Percentiles rank a stretch among this genome's conserved stretches.
phyloP scores from a whole-genome alignment of 140 eudicot genomes.

The Cichorium intybus region DNA sequence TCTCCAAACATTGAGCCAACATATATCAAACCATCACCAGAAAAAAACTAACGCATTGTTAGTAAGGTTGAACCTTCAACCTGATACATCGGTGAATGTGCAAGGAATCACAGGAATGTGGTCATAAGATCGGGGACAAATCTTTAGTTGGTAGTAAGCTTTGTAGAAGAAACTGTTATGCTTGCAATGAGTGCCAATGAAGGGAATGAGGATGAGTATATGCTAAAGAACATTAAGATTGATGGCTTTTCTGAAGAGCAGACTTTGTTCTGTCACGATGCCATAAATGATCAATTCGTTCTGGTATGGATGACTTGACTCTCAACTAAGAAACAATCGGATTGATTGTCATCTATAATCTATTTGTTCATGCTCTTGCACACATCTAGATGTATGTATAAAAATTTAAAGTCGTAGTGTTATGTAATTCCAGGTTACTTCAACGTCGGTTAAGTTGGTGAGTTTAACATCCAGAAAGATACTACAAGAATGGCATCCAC shows the following conservation, averaged over 20 bases:
- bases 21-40: conserved; percentile 87
- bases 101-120: conserved; percentile 99
- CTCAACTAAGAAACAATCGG: neutral
- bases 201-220: conserved; percentile 3
- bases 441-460: conserved; percentile 77
- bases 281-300: conserved; percentile 73
- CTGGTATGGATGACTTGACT: conserved; percentile 43
- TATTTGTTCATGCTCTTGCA: no score
- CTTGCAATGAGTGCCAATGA: conserved; percentile 94
- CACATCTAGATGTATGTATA: no score
- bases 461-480: conserved; percentile 78
- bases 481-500: conserved; percentile 79
- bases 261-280: conserved; percentile 93
- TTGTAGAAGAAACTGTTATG: conserved; percentile 80
- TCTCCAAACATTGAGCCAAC: conserved; percentile 98
- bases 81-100: conserved; percentile 96
- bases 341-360: no score
- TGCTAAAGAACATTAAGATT: conserved; percentile 80
- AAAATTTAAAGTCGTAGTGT: no score
- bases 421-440: conserved; percentile 61
- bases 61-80: no score
- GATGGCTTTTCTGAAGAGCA: conserved; percentile 87
- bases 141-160: conserved; percentile 96
- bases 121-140: conserved; percentile 91
- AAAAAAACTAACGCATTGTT: conserved; percentile 17